A percentile compares a stretch with the other conserved stretches of the same genome.
phyloP scores from a whole-genome alignment of 2,329 filamentous ascomycete species.

The Cladophialophora bantiana region DNA sequence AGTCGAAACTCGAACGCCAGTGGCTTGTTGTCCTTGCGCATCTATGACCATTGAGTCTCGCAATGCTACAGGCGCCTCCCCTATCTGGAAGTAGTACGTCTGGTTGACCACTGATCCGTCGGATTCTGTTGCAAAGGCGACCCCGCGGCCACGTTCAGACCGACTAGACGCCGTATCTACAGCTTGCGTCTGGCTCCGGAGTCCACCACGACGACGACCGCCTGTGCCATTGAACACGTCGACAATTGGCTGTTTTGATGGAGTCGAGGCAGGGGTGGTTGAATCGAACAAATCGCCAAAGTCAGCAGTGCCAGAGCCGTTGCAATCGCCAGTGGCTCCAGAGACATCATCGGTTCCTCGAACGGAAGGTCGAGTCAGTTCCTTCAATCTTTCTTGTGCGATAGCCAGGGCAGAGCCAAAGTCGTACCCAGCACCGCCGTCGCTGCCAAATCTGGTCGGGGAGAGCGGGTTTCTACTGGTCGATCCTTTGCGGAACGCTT shows the following conservation, averaged over 20 bases:
- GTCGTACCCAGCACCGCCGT: too few species aligned
- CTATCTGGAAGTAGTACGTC: background rate
- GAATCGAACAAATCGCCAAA: background rate
- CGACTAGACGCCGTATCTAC: background rate
- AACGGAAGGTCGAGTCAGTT: background rate
- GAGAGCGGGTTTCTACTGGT: background rate
- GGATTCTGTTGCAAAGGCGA: background rate
- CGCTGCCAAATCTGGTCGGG: background rate
- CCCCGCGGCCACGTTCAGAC: background rate
- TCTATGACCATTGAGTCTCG: slow-evolving; percentile 5
- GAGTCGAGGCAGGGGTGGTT: background rate
- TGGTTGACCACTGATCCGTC: slow-evolving; percentile 5
- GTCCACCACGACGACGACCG: background rate
- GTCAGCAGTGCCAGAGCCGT: background rate
- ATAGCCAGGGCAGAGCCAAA: background rate
- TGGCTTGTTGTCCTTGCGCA: slow-evolving; percentile 4
- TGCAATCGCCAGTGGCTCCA: background rate
- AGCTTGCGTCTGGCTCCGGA: background rate
- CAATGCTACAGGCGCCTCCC: slow-evolving; percentile 3
- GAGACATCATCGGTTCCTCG: background rate
- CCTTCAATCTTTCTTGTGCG: background rate
- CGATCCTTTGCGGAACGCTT: too few species aligned
- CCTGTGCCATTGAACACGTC: background rate
- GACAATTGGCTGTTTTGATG: background rate
- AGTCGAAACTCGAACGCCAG: background rate